phyloP scores from a whole-genome alignment of 495 filamentous ascomycete species.

The Diplogelasinospora grovesii region DNA sequence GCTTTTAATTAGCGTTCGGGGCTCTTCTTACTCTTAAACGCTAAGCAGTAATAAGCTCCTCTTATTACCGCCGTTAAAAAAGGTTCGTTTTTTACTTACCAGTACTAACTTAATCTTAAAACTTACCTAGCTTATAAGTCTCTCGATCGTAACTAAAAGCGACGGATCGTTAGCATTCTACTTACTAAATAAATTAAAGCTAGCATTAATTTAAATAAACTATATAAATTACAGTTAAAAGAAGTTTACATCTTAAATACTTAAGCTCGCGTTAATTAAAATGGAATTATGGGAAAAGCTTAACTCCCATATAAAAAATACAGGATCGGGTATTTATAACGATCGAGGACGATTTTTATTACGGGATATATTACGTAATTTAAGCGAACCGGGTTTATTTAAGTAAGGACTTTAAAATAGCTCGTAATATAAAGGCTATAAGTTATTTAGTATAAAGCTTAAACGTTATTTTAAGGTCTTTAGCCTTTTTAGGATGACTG shows the following conservation, averaged over 20 bases:
- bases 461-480: slow-evolving; percentile 8
- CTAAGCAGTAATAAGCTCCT: slow-evolving; percentile 6
- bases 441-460: slow-evolving; percentile 6
- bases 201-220: slow-evolving; percentile 5
- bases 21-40: neutral
- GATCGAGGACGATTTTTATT: slow-evolving; percentile 7
- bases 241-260: slow-evolving; percentile 2
- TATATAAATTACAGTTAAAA: neutral
- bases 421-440: neutral
- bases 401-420: slow-evolving; percentile 4
- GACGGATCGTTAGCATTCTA: neutral
- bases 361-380: slow-evolving; percentile 17
- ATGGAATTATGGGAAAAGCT: slow-evolving; percentile 9
- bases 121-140: slow-evolving; percentile 6
- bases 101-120: neutral
- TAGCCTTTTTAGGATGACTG: slow-evolving; percentile 7
- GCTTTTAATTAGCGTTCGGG: slow-evolving; percentile 1
- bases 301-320: slow-evolving; percentile 1
- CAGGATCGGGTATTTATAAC: slow-evolving; percentile 3
- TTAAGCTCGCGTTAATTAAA: slow-evolving; percentile 4
- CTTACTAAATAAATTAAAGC: slow-evolving; percentile 10
- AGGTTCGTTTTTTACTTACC: neutral
- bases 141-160: neutral
- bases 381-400: slow-evolving; percentile 17
- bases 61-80: neutral